These are phyloP conservation scores for Pistacia atlantica DNA, from an alignment of 345 rosid genomes.

Conservation along the genomic window DNA sequence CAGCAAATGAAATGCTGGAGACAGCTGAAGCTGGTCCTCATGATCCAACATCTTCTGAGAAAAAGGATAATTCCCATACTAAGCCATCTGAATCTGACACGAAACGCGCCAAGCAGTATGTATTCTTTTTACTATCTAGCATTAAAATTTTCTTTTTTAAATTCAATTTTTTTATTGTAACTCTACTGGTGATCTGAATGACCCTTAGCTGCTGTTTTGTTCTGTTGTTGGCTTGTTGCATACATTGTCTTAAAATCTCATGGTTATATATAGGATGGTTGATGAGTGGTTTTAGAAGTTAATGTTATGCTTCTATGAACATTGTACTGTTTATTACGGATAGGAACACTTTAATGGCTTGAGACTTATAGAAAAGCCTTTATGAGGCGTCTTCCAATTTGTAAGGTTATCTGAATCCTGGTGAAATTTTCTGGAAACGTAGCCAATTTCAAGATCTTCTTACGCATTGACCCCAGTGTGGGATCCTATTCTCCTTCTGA, in stretches of 20 bases:
- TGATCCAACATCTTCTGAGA: slow-evolving; percentile 65
- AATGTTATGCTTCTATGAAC: not conserved
- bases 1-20: slow-evolving; percentile 57
- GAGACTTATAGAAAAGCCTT: not conserved
- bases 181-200: not conserved
- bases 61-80: slow-evolving; percentile 49
- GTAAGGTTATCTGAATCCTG: no score
- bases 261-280: not conserved
- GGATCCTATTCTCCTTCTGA: no score
- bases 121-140: slow-evolving; percentile 12
- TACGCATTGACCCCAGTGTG: not conserved
- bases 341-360: not conserved
- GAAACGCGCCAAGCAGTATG: slow-evolving; percentile 94
- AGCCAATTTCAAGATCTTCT: not conserved
- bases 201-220: not conserved
- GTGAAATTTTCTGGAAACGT: no score
- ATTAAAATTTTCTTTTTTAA: not conserved
- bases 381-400: no score
- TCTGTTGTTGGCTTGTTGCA: not conserved
- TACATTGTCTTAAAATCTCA: not conserved
- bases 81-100: slow-evolving; percentile 65
- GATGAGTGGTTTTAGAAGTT: not conserved
- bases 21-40: slow-evolving; percentile 45
- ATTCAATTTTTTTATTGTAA: not conserved
- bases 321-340: not conserved